These are phyloP conservation scores for Strobilomyces confusus DNA, from an alignment of 768 basidiomycete genomes.

Conservation along the genomic window DNA sequence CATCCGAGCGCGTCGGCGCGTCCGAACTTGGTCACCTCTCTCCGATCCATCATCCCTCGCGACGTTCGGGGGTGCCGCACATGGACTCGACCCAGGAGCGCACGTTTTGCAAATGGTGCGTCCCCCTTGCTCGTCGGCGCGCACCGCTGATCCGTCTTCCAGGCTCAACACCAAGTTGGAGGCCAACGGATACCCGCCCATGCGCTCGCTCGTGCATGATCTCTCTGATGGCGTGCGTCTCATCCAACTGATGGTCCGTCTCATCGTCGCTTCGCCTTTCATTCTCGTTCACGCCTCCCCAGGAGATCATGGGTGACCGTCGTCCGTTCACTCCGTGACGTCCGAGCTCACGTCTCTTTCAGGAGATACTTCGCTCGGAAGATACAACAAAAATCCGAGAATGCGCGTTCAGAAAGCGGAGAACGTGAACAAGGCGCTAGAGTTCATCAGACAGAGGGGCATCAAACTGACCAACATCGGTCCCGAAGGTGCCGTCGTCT, in stretches of 20 bases:
- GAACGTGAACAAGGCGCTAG: conserved; percentile 95
- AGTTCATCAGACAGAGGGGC: conserved; percentile 91
- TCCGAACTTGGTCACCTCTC: not conserved
- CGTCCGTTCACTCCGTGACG: conserved; percentile 1
- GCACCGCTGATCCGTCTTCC: conserved; percentile 1
- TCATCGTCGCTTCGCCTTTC: not conserved
- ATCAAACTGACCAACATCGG: conserved; percentile 98
- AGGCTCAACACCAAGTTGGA: conserved; percentile 98
- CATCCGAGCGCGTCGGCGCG: conserved; percentile 19
- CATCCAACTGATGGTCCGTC: conserved; percentile 86
- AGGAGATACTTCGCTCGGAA: conserved; percentile 91
- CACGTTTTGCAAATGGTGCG: conserved; percentile 90
- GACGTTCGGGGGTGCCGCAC: no score
- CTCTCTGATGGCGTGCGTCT: conserved; percentile 93
- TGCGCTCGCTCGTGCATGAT: conserved; percentile 86
- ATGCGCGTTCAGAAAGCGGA: conserved; percentile 97
- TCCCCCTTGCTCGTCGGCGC: not conserved
- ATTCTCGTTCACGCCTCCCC: conserved; percentile 3
- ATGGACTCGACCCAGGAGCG: conserved; percentile 54
- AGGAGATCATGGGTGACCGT: conserved; percentile 94
- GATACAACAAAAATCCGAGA: conserved; percentile 85
- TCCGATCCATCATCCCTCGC: no score
- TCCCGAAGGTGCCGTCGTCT: conserved; percentile 66
- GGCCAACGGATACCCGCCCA: conserved; percentile 74
- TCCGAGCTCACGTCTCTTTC: conserved; percentile 7